Base-by-base conservation (phyloP, 306 rosid genomes). In the Cucurbita maxima region DNA sequence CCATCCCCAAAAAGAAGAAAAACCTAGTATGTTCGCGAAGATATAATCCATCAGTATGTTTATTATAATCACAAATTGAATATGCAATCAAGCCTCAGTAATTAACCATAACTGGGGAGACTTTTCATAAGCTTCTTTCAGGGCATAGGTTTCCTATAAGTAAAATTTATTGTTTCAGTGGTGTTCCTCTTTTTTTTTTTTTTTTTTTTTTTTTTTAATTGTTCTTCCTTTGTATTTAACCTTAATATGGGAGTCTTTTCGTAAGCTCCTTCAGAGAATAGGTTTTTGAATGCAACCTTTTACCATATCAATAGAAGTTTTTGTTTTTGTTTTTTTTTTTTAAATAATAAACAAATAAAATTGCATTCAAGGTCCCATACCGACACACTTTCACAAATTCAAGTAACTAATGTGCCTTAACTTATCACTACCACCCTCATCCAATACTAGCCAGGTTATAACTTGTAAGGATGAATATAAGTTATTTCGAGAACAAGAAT, bases 381-480 rank as follows among this genome's bases (percentile, higher is more conserved):
- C 59, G 48, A 7, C 54, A 68, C 54, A 47, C 4, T 7, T 69
- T 45, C 73, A 69, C 73, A 47, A 43, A 69, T 30, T 30, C 34
- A 30, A 30, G 34, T 6, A 52, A 52, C 73, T 47, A 59, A 60
- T 67, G 55, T 76, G 84, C 96, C 96, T 85, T 84, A 75, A 94
- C 78, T 87, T 64, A 64, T 40, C 41, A 41, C 37, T 64, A 64
- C 37, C 71, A 44, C n/a, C 71, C 36, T 64, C 53, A 64, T 68
- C 20, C 6, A 68, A 30, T 22, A 48, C 43, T 13, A 22, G 13
- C 43, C 45, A 67, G 13, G 55, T 67, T 45, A 13, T 11, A 61
- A 40, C 70, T 40, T 62, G n/a, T 3, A 67, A 11, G 55, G 55
- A 44, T 67, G 6, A 43, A 45, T 40, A 34, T 0, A 20, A 67